Evolutionary conservation across 805 yeast genomes (phyloP).

Genomic region (Millerozyma miso): DNA sequence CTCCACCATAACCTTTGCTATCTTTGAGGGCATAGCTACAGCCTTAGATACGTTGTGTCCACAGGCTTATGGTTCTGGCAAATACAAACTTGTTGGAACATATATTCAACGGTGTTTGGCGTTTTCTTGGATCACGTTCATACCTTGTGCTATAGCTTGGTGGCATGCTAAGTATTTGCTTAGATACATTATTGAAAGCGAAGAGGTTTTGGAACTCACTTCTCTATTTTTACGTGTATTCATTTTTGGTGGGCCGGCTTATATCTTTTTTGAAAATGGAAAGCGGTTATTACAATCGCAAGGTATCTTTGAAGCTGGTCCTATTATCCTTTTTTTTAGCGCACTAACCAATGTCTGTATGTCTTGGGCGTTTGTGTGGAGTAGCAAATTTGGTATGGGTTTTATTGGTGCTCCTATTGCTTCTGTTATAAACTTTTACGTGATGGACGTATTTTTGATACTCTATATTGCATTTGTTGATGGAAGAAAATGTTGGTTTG

Average conservation of each 20-base stretch:
- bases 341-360: slow-evolving; percentile 40
- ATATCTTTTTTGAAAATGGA: slow-evolving; percentile 38
- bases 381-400: slow-evolving; percentile 35
- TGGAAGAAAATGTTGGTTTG: slow-evolving; percentile 71
- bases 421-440: slow-evolving; percentile 38
- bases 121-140: slow-evolving; percentile 28
- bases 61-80: slow-evolving; percentile 43
- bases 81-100: slow-evolving; percentile 31
- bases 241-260: slow-evolving; percentile 39
- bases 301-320: slow-evolving; percentile 46
- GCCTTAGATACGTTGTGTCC: slow-evolving; percentile 44
- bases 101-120: slow-evolving; percentile 37
- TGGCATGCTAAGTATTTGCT: slow-evolving; percentile 32
- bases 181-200: slow-evolving; percentile 26
- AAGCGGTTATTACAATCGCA: slow-evolving; percentile 43
- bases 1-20: slow-evolving; percentile 40
- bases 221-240: slow-evolving; percentile 30
- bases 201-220: slow-evolving; percentile 33
- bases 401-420: slow-evolving; percentile 43
- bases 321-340: slow-evolving; percentile 37
- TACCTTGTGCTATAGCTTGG: slow-evolving; percentile 40
- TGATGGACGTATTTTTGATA: slow-evolving; percentile 33
- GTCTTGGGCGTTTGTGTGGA: slow-evolving; percentile 42
- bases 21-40: slow-evolving; percentile 45
- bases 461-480: slow-evolving; percentile 46